Percentiles rank a stretch among this genome's conserved stretches.
Conservation (phyloP, 116 monocot species). For the Trichopus zeylanicus region DNA sequence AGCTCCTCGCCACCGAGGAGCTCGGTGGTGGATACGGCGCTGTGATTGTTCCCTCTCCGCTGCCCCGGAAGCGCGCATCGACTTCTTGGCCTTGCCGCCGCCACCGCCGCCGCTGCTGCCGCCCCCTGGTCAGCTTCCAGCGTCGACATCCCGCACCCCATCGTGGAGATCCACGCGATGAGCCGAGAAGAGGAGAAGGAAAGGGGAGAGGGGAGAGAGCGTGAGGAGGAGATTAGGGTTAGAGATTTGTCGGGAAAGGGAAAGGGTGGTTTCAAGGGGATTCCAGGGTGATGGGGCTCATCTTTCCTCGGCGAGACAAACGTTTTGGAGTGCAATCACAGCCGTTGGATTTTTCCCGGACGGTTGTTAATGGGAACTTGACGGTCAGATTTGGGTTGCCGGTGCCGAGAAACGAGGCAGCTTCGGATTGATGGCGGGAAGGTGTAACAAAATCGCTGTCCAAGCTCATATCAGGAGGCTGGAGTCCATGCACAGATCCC, state of each 20-base stretch:
- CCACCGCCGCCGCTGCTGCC: neutral
- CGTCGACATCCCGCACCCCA: constrained; percentile 10
- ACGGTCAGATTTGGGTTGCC: too few species aligned
- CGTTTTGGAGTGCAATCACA: too few species aligned
- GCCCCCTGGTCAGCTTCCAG: neutral
- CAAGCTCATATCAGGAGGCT: too few species aligned
- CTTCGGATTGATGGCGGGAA: too few species aligned
- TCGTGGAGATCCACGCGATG: neutral
- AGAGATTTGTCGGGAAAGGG: neutral
- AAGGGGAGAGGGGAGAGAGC: neutral
- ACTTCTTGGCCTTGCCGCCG: neutral
- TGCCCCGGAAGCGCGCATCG: neutral
- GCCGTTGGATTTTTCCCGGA: too few species aligned
- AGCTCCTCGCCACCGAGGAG: constrained; percentile 7
- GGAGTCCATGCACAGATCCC: too few species aligned
- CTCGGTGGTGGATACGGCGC: constrained; percentile 1
- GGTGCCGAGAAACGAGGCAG: too few species aligned
- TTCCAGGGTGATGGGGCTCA: neutral
- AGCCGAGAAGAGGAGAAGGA: neutral
- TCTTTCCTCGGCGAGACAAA: neutral
- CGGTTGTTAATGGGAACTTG: too few species aligned
- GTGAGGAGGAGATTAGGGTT: neutral
- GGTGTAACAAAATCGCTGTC: too few species aligned
- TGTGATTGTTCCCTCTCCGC: neutral
- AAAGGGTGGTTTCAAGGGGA: too few species aligned